These are phyloP conservation scores for Eragrostis curvula DNA, from an alignment of 176 grass and related monocot genomes.

Conservation along the genomic window DNA sequence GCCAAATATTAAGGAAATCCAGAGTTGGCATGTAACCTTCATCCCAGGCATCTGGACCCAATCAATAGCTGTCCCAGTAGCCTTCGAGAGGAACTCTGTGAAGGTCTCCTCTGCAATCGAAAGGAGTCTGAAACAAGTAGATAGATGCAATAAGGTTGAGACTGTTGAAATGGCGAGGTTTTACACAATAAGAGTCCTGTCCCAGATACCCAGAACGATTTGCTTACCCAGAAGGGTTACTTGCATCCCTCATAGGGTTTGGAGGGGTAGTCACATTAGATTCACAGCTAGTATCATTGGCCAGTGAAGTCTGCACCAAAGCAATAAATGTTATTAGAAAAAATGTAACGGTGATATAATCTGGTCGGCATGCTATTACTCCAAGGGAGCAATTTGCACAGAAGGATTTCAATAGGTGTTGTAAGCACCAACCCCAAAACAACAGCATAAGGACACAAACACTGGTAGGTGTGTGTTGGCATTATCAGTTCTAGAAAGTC, in stretches of 20 bases:
- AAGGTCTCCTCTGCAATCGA: conserved; percentile 94
- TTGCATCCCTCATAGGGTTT: conserved; percentile 87
- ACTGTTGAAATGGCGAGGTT: background rate
- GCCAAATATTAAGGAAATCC: background rate
- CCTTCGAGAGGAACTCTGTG: conserved; percentile 99
- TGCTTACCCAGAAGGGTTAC: conserved; percentile 96
- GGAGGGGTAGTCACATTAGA: conserved; percentile 92
- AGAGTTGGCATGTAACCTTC: conserved; percentile 62
- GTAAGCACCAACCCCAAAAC: background rate
- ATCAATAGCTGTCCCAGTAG: conserved; percentile 99
- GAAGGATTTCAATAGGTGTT: background rate
- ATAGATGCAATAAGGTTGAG: background rate
- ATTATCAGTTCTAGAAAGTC: background rate
- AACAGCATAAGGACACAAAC: background rate
- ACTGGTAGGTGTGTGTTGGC: background rate
- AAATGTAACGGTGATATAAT: background rate
- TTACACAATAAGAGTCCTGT: background rate
- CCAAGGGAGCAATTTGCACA: background rate
- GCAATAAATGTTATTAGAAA: conserved; percentile 29
- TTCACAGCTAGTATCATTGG: conserved; percentile 91
- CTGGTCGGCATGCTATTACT: background rate
- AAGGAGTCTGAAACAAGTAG: conserved; percentile 69
- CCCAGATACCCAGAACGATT: background rate
- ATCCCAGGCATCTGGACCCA: conserved; percentile 99
- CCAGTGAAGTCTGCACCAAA: conserved; percentile 59